Evolutionary conservation across 2,329 filamentous ascomycete species (phyloP).

Genomic region (Sarocladium strictum): DNA sequence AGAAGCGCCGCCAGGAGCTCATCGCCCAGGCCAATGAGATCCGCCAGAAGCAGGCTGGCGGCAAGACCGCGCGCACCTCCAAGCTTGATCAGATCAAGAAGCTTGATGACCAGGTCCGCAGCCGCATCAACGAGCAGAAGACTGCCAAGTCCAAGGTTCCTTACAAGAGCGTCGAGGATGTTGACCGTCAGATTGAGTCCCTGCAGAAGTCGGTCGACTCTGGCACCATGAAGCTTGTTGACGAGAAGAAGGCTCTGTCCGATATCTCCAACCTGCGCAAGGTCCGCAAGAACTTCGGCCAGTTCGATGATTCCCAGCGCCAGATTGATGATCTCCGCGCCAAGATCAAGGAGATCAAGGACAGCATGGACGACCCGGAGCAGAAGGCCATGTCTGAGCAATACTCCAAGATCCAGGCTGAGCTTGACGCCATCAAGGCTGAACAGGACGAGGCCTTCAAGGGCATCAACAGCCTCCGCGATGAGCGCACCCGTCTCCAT

Average conservation of each 20-base stretch:
- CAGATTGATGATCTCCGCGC: slow-evolving; percentile 80
- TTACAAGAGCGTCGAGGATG: slow-evolving; percentile 83
- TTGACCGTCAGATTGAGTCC: slow-evolving; percentile 74
- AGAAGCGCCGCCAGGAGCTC: slow-evolving; percentile 81
- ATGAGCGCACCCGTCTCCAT: slow-evolving; percentile 79
- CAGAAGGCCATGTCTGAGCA: slow-evolving; percentile 80
- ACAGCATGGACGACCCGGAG: slow-evolving; percentile 85
- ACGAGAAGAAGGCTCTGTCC: slow-evolving; percentile 88
- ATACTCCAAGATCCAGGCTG: slow-evolving; percentile 78
- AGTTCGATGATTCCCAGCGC: slow-evolving; percentile 81
- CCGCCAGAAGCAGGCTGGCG: slow-evolving; percentile 76
- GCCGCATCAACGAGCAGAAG: slow-evolving; percentile 82
- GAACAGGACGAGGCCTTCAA: slow-evolving; percentile 91
- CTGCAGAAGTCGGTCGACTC: slow-evolving; percentile 83
- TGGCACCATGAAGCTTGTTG: slow-evolving; percentile 89
- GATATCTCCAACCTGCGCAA: slow-evolving; percentile 82
- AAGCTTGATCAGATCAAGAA: slow-evolving; percentile 89
- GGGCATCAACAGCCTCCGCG: slow-evolving; percentile 74
- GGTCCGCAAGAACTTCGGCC: slow-evolving; percentile 83
- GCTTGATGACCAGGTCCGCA: slow-evolving; percentile 83
- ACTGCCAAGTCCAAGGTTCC: slow-evolving; percentile 69
- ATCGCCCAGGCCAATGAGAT: slow-evolving; percentile 78
- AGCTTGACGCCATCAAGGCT: slow-evolving; percentile 84
- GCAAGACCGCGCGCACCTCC: slow-evolving; percentile 73
- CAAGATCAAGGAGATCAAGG: slow-evolving; percentile 84